Conservation (phyloP, 371 early-diverging fungal genomes). For the Mortierella sp. region DNA sequence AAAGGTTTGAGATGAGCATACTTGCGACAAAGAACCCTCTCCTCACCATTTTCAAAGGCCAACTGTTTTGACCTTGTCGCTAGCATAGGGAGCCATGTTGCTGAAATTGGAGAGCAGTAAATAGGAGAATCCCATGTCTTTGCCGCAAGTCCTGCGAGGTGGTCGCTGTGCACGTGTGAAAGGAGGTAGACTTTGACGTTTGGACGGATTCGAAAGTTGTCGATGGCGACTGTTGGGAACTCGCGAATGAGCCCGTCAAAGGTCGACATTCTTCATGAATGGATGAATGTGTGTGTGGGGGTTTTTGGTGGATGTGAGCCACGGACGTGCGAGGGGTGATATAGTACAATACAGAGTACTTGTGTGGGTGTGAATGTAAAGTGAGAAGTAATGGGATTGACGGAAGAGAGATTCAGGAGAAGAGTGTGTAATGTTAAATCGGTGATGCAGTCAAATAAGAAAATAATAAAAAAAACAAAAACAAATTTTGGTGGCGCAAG, state of each 20-base stretch:
- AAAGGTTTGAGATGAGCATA: conserved; percentile 39
- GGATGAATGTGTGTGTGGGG: background rate
- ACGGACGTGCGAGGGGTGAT: too few relatives aligned
- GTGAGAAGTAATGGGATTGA: too few relatives aligned
- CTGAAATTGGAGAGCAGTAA: conserved; percentile 60
- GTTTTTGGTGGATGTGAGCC: background rate
- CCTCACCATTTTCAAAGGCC: conserved; percentile 30
- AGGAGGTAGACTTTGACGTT: conserved; percentile 57
- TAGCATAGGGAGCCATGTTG: conserved; percentile 52
- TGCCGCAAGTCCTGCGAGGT: conserved; percentile 50
- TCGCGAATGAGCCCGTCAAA: conserved; percentile 65
- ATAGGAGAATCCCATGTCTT: conserved; percentile 43
- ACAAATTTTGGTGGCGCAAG: too few relatives aligned
- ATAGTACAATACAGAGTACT: background rate
- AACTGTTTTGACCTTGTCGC: conserved; percentile 40
- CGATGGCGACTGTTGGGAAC: conserved; percentile 62
- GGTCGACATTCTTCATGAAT: conserved; percentile 53
- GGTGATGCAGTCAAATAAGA: too few relatives aligned
- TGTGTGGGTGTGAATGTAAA: too few relatives aligned
- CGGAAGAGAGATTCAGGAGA: too few relatives aligned
- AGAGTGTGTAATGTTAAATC: too few relatives aligned
- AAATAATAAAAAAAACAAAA: too few relatives aligned
- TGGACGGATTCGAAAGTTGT: conserved; percentile 52
- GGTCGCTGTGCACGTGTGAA: conserved; percentile 64
- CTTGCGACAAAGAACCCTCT: conserved; percentile 33